Conservation (phyloP, 495 filamentous ascomycete species). For the Clavariopsis aquatica region DNA sequence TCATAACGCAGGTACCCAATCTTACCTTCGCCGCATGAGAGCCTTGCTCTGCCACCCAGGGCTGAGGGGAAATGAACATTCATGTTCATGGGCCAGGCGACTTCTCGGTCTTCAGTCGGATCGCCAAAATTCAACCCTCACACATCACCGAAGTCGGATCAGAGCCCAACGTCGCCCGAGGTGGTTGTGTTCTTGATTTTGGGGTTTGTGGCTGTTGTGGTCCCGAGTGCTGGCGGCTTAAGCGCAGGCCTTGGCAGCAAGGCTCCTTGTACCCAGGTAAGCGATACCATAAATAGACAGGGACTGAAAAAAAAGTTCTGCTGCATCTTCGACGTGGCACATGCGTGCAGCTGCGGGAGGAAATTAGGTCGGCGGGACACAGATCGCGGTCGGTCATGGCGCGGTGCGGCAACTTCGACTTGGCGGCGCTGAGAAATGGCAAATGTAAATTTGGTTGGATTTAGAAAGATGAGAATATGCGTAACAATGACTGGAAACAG, state of each 20-base stretch:
- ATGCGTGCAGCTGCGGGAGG: neutral
- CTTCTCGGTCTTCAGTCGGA: too few relatives aligned
- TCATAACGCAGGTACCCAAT: neutral
- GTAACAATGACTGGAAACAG: conserved; percentile 6
- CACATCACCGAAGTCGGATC: neutral
- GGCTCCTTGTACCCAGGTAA: conserved; percentile 4
- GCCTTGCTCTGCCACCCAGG: neutral
- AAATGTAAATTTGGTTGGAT: neutral
- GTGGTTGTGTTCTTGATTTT: neutral
- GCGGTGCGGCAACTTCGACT: neutral
- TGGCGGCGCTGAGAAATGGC: neutral
- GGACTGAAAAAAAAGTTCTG: neutral
- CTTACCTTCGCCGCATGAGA: neutral
- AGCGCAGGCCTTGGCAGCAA: conserved; percentile 10
- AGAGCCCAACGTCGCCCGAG: neutral
- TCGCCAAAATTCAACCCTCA: too few relatives aligned
- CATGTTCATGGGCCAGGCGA: too few relatives aligned
- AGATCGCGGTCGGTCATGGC: neutral
- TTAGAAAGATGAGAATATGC: neutral
- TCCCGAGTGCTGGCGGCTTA: neutral
- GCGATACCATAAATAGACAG: conserved; percentile 11
- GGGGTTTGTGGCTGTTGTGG: neutral
- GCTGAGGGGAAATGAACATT: neutral
- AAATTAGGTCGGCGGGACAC: neutral
- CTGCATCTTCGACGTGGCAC: conserved; percentile 1